These are phyloP conservation scores for Diaporthe sp. DNA, from an alignment of 2,329 filamentous ascomycete species.

Conservation along the genomic window DNA sequence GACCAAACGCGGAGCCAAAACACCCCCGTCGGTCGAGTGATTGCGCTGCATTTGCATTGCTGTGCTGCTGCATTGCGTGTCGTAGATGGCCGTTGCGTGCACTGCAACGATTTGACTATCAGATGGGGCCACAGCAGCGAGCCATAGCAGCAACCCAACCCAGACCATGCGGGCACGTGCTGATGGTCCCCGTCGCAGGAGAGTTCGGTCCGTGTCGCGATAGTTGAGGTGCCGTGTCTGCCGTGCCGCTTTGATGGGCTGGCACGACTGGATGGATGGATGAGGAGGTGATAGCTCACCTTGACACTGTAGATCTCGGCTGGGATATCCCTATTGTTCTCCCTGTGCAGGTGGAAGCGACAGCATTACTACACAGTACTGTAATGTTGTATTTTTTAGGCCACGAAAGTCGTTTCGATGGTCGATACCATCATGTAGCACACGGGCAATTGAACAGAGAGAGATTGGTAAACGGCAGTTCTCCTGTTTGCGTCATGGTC, in stretches of 20 bases:
- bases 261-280: not conserved
- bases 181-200: slow-evolving; percentile 19
- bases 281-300: slow-evolving; percentile 14
- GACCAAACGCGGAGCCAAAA: slow-evolving; percentile 18
- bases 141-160: no score
- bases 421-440: not conserved
- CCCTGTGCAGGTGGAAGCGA: not conserved
- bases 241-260: not conserved
- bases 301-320: slow-evolving; percentile 12
- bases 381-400: not conserved
- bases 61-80: not conserved
- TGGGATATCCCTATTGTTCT: not conserved
- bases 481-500: not conserved
- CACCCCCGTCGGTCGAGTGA: slow-evolving; percentile 1
- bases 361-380: no score
- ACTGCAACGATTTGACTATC: not conserved
- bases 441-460: not conserved
- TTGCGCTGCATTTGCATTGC: slow-evolving; percentile 6
- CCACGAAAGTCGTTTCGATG: not conserved
- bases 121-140: slow-evolving; percentile 1
- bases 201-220: slow-evolving; percentile 10
- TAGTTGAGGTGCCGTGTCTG: not conserved
- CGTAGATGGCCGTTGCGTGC: not conserved
- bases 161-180: slow-evolving; percentile 9
- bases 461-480: not conserved